Conservation (phyloP, 2,329 filamentous ascomycete genomes). For the Periglandula ipomoeae region DNA sequence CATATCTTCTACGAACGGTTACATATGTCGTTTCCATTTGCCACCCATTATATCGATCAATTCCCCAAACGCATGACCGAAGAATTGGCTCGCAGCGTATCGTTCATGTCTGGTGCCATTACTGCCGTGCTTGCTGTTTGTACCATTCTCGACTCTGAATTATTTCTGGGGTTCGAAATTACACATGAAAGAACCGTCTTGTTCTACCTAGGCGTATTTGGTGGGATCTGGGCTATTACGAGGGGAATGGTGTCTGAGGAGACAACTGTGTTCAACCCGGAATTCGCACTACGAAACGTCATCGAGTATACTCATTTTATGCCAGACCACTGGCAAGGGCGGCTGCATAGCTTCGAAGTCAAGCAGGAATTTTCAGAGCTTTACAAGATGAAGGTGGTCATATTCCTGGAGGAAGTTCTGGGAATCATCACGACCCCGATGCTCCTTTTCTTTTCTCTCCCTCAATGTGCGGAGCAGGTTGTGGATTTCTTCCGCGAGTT, state of each 20-base stretch:
- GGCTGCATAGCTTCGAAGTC: slow-evolving; percentile 89
- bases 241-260: slow-evolving; percentile 82
- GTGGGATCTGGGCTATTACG: slow-evolving; percentile 73
- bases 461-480: slow-evolving; percentile 82
- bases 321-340: slow-evolving; percentile 78
- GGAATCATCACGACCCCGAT: slow-evolving; percentile 90
- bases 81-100: slow-evolving; percentile 72
- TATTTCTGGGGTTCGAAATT: slow-evolving; percentile 87
- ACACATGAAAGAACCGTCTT: slow-evolving; percentile 80
- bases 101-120: slow-evolving; percentile 80
- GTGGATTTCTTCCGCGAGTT: slow-evolving; percentile 98
- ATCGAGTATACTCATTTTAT: slow-evolving; percentile 90
- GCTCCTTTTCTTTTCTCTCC: slow-evolving; percentile 77
- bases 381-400: slow-evolving; percentile 85
- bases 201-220: slow-evolving; percentile 81
- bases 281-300: slow-evolving; percentile 79
- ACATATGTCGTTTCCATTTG: slow-evolving; percentile 92
- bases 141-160: slow-evolving; percentile 80
- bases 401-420: slow-evolving; percentile 86
- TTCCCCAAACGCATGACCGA: slow-evolving; percentile 94
- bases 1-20: slow-evolving; percentile 85
- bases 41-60: slow-evolving; percentile 85
- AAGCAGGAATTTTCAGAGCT: slow-evolving; percentile 82
- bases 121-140: slow-evolving; percentile 77
- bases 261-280: slow-evolving; percentile 81